Conservation (phyloP, 1,284 basidiomycete species). For the Tetrapyrgos nigripes region DNA sequence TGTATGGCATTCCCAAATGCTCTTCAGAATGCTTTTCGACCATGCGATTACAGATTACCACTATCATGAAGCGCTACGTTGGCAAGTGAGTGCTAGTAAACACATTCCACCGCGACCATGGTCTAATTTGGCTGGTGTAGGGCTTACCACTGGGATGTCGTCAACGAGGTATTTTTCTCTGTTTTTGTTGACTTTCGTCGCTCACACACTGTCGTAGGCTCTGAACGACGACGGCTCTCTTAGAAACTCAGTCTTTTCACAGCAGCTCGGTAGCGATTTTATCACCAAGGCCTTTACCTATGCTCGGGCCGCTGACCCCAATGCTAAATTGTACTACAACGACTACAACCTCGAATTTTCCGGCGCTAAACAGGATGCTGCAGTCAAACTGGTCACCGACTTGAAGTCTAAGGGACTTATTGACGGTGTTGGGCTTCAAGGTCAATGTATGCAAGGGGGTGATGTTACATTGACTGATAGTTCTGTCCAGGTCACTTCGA, state of each 20-base stretch:
- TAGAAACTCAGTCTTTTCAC: constrained; percentile 22
- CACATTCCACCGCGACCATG: not conserved
- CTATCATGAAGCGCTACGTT: constrained; percentile 9
- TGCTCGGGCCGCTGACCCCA: constrained; percentile 30
- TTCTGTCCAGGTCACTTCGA: constrained; percentile 1
- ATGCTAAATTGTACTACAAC: constrained; percentile 23
- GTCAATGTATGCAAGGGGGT: constrained; percentile 5
- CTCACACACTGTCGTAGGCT: constrained; percentile 10
- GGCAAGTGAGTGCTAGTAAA: not conserved
- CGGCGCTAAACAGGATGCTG: not conserved
- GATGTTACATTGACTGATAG: not conserved
- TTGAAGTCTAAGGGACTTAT: constrained; percentile 5
- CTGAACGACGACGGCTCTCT: constrained; percentile 29
- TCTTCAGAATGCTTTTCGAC: not conserved
- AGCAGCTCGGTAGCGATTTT: constrained; percentile 27
- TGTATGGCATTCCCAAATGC: not conserved
- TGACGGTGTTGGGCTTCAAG: constrained; percentile 42
- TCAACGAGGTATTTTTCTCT: constrained; percentile 4
- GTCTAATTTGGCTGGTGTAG: not conserved
- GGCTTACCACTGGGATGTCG: constrained; percentile 17
- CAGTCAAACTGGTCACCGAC: not conserved
- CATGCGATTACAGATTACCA: constrained; percentile 4
- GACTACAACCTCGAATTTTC: constrained; percentile 24
- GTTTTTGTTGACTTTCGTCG: not conserved
- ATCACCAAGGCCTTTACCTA: constrained; percentile 25